Percentiles rank a stretch among this genome's conserved stretches.
These are phyloP conservation scores for Dothidotthia symphoricarpi DNA, from an alignment of 2,329 filamentous ascomycete species.

Conservation along the genomic window DNA sequence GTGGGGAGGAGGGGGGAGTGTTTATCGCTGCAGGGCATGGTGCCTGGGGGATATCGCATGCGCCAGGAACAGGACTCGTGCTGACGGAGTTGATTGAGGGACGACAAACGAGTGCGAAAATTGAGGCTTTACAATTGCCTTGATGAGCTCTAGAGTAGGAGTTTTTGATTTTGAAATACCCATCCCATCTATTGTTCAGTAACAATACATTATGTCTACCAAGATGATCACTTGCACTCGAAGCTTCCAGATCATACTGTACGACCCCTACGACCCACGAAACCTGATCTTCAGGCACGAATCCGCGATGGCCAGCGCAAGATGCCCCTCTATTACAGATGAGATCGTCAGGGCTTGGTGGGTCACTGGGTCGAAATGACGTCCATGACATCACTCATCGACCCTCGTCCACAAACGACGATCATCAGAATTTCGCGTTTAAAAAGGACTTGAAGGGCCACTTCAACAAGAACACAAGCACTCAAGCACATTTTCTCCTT, in stretches of 20 bases:
- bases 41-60: slow-evolving; percentile 63
- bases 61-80: slow-evolving; percentile 67
- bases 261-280: too few species aligned
- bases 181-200: too few species aligned
- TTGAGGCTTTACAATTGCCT: slow-evolving; percentile 51
- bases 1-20: slow-evolving; percentile 58
- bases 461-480: too few species aligned
- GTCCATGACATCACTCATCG: slow-evolving; percentile 5
- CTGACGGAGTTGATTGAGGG: slow-evolving; percentile 69
- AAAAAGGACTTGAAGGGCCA: too few species aligned
- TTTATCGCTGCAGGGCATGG: slow-evolving; percentile 72
- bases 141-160: slow-evolving; percentile 2
- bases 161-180: too few species aligned
- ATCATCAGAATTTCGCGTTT: background rate
- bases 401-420: background rate
- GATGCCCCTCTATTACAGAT: background rate
- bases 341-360: slow-evolving; percentile 5
- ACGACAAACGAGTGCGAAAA: slow-evolving; percentile 57
- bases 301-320: too few species aligned
- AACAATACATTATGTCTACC: too few species aligned
- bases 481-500: background rate
- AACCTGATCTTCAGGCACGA: too few species aligned
- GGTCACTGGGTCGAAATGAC: slow-evolving; percentile 4
- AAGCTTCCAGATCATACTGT: too few species aligned
- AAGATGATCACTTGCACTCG: too few species aligned